These are phyloP conservation scores for Steccherinum ochraceum DNA, from an alignment of 768 basidiomycete species.

Conservation along the genomic window DNA sequence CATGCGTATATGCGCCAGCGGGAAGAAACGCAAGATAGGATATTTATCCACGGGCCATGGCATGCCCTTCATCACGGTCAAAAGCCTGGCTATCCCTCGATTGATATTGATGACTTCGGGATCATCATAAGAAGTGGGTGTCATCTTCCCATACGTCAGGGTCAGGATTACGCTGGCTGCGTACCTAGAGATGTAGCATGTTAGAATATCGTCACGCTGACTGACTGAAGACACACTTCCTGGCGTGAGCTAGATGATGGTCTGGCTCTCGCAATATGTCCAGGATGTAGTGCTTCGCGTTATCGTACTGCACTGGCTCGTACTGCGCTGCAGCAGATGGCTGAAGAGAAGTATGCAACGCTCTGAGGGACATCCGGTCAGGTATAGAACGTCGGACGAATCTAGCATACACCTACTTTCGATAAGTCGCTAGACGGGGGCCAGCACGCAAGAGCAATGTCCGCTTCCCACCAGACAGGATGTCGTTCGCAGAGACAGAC, in stretches of 20 bases:
- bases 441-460: constrained; percentile 21
- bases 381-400: too few species aligned
- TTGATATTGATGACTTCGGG: constrained; percentile 29
- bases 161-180: constrained; percentile 33
- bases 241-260: constrained; percentile 27
- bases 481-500: constrained; percentile 27
- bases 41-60: constrained; percentile 28
- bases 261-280: constrained; percentile 29
- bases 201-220: not conserved
- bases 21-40: constrained; percentile 36
- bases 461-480: constrained; percentile 28
- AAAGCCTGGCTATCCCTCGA: constrained; percentile 28
- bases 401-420: too few species aligned
- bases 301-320: constrained; percentile 25
- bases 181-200: constrained; percentile 28
- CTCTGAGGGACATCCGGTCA: constrained; percentile 17
- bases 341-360: constrained; percentile 29
- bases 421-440: constrained; percentile 25
- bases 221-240: constrained; percentile 17
- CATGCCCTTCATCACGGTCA: constrained; percentile 31
- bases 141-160: constrained; percentile 34
- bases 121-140: constrained; percentile 31
- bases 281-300: constrained; percentile 28
- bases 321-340: constrained; percentile 26
- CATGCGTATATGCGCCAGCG: constrained; percentile 49